These are phyloP conservation scores for Kalanchoe fedtschenkoi DNA, from an alignment of 164 flowering plant species.

Conservation along the genomic window DNA sequence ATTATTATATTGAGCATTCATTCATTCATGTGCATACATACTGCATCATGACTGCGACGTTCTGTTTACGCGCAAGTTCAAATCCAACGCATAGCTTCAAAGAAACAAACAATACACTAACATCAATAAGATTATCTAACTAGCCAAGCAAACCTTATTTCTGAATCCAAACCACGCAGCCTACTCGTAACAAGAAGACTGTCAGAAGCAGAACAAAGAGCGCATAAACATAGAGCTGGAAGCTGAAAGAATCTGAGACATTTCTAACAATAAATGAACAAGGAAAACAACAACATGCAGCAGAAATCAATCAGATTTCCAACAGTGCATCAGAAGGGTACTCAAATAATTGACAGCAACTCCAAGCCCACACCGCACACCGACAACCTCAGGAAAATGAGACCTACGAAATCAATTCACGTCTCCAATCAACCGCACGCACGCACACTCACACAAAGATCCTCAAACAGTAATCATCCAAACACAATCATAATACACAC, in stretches of 20 bases:
- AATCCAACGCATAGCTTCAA: slow-evolving; percentile 6
- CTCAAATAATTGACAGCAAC: no score
- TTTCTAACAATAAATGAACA: not conserved
- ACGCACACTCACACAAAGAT: no score
- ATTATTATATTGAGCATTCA: no score
- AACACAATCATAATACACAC: not conserved
- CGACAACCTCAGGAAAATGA: not conserved
- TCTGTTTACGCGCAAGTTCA: no score
- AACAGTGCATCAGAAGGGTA: not conserved
- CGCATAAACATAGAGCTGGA: not conserved
- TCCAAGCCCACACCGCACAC: not conserved
- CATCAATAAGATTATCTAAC: not conserved
- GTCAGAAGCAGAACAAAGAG: not conserved
- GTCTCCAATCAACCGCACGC: not conserved
- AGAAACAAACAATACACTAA: not conserved
- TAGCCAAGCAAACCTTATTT: not conserved
- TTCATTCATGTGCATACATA: no score
- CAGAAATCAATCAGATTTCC: not conserved
- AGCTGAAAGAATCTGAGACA: not conserved
- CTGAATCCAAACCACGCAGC: not conserved
- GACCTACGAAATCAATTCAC: not conserved
- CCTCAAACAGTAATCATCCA: no score
- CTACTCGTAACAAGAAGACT: not conserved
- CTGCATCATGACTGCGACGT: no score
- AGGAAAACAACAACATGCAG: not conserved